Percentiles rank a stretch among this genome's conserved stretches.
phyloP scores from a whole-genome alignment of 2,329 filamentous ascomycete genomes.

The Drechmeria coniospora region DNA sequence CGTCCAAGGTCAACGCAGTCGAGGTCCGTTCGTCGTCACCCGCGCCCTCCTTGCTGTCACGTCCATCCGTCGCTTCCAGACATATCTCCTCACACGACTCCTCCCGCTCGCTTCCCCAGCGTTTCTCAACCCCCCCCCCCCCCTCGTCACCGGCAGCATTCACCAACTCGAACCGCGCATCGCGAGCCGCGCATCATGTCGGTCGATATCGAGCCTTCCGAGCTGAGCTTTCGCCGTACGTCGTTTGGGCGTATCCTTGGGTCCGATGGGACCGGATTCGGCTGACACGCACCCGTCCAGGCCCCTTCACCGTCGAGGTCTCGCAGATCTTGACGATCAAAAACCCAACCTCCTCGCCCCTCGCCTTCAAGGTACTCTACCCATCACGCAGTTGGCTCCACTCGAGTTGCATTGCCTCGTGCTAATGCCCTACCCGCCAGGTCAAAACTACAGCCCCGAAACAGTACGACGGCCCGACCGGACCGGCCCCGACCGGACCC shows the following conservation, averaged over 20 bases:
- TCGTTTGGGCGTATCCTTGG: conserved; percentile 10
- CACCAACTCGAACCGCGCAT: conserved; percentile 1
- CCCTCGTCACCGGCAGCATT: not conserved
- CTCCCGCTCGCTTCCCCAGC: no score
- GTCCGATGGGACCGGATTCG: not conserved
- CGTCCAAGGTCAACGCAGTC: no score
- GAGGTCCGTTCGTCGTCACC: no score
- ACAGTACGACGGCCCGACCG: conserved; percentile 50
- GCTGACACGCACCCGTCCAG: conserved; percentile 21
- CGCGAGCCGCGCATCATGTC: conserved; percentile 49
- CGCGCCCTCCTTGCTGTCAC: no score
- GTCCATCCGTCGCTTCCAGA: no score
- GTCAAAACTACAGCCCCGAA: conserved; percentile 99
- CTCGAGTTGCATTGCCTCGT: conserved; percentile 3
- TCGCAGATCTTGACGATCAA: conserved; percentile 48
- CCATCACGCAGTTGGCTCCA: not conserved
- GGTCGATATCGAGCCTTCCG: conserved; percentile 78
- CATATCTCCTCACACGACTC: no score
- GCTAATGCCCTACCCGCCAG: conserved; percentile 28
- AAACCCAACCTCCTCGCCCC: conserved; percentile 45
- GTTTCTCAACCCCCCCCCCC: not conserved
- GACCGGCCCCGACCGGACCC: conserved; percentile 6
- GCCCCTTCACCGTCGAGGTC: conserved; percentile 52
- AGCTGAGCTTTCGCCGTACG: conserved; percentile 89
- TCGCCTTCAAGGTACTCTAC: conserved; percentile 52